Conservation (phyloP, 2,329 filamentous ascomycete genomes). For the Leptographium wingfieldii region DNA sequence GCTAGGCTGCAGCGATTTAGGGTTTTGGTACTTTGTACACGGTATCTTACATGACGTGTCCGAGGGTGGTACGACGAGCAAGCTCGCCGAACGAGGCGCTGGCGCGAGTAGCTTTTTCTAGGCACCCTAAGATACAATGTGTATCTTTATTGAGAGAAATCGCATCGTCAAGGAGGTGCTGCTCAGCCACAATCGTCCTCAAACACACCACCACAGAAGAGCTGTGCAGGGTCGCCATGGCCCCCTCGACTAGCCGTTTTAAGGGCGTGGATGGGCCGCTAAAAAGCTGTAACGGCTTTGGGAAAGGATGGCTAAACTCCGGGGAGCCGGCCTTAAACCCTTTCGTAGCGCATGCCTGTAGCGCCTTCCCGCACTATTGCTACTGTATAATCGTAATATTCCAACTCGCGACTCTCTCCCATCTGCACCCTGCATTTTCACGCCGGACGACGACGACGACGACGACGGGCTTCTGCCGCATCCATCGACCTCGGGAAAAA, state of each 20-base stretch:
- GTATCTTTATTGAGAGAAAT: not conserved
- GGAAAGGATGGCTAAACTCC: not conserved
- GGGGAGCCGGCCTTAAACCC: not conserved
- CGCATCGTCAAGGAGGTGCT: not conserved
- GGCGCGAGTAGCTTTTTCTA: too few species aligned
- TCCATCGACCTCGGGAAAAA: not conserved
- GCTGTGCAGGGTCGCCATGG: not conserved
- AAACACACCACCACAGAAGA: not conserved
- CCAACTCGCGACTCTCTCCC: not conserved
- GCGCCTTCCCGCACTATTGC: not conserved
- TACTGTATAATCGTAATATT: not conserved
- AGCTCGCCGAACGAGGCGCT: too few species aligned
- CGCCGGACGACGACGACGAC: not conserved
- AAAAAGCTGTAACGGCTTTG: not conserved
- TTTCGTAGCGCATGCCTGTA: not conserved
- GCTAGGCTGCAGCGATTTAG: too few species aligned
- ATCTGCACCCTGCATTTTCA: not conserved
- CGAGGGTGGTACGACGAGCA: too few species aligned
- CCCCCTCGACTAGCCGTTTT: not conserved
- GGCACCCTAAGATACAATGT: not conserved
- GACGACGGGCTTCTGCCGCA: not conserved
- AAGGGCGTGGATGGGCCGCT: not conserved
- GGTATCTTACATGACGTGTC: too few species aligned
- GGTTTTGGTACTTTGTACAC: too few species aligned
- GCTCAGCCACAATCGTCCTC: not conserved